Evolutionary conservation across 2,329 filamentous ascomycete species (phyloP), one percentile per base, ranked within the genome.

Genomic region (Sodiomyces alkalinus): DNA sequence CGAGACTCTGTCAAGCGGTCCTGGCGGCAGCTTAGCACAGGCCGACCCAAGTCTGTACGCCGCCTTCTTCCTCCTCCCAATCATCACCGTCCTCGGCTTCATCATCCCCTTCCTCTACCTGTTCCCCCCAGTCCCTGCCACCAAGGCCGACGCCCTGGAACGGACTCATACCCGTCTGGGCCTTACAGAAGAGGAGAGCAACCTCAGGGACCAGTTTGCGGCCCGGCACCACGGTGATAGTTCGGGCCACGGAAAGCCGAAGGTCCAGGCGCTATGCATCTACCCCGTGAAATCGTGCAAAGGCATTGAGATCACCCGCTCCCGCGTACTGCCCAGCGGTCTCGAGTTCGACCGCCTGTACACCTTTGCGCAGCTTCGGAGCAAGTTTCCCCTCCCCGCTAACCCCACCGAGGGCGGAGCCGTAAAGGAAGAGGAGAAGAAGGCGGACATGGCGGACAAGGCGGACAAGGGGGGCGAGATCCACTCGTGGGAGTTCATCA

Each of bases 271-370:
- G 31, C 58, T 92, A 28, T 76, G 74, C 55, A 66, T 85, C 34
- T 87, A 90, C 49, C 85, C 86, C 1, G 56, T 93, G 48, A 87
- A 92, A 55, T 82, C 79, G 32, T 92, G 83, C 48, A 61, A 58
- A 31, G 80, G 78, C 17, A 72, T 92, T 30, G 81, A 90, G 52
- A 52, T 93, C 26, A 55, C 67, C 28, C 56, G 63, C 35, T 69
- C 68, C 34, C 65, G 69, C 30, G 63, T 90, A 11, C 53, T 81
- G 25, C 57, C 69, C 5, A 70, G 69, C 3, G 83, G 85, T 3
- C 61, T 92, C 32, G 68, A 77, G 46, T 80, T 78, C 49, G 85
- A 94, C 52, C 71, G 83, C 5, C 68, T 87, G 40, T 92, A 85
- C 56, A 77, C 73, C 26, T 81, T 94, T 46, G 83, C 80, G 2